Percentiles rank a stretch among this genome's conserved stretches.
Conservation (phyloP, 2,329 filamentous ascomycete species). For the Hypoxylon sp. region DNA sequence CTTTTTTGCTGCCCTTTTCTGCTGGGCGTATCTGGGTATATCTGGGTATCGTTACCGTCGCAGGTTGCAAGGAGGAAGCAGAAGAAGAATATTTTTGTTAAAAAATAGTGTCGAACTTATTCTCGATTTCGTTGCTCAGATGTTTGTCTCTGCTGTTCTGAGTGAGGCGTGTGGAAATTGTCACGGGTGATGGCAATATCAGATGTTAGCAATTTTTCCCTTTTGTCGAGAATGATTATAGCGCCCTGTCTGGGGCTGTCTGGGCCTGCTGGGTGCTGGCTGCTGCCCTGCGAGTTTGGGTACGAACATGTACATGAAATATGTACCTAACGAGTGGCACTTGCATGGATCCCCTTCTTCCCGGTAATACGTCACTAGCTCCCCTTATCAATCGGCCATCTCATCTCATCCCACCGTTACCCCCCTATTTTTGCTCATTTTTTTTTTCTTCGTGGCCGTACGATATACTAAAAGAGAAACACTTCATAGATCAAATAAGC, state of each 20-base stretch:
- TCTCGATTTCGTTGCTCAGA: slow-evolving; percentile 2
- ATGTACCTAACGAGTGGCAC: slow-evolving; percentile 4
- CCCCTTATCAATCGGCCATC: slow-evolving; percentile 32
- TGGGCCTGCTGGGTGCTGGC: no score
- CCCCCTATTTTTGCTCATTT: no score
- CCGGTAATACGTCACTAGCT: slow-evolving; percentile 20
- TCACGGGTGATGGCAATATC: slow-evolving; percentile 10
- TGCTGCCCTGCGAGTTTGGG: not conserved
- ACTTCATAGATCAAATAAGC: no score
- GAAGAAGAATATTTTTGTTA: not conserved
- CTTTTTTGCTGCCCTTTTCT: no score
- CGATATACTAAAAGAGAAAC: no score
- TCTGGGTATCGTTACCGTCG: slow-evolving; percentile 31
- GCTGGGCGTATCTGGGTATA: no score
- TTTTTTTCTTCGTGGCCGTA: no score
- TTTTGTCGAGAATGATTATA: slow-evolving; percentile 19
- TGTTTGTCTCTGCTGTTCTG: slow-evolving; percentile 5
- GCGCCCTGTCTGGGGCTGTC: no score
- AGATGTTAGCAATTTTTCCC: slow-evolving; percentile 15
- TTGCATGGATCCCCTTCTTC: slow-evolving; percentile 5
- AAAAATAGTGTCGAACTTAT: not conserved
- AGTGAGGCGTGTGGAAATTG: slow-evolving; percentile 6
- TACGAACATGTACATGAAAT: no score
- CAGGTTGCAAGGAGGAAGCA: not conserved
- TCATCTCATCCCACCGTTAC: not conserved